These are phyloP conservation scores for Exobasidium rhododendri DNA, from an alignment of 1,284 basidiomycete species.

Conservation along the genomic window DNA sequence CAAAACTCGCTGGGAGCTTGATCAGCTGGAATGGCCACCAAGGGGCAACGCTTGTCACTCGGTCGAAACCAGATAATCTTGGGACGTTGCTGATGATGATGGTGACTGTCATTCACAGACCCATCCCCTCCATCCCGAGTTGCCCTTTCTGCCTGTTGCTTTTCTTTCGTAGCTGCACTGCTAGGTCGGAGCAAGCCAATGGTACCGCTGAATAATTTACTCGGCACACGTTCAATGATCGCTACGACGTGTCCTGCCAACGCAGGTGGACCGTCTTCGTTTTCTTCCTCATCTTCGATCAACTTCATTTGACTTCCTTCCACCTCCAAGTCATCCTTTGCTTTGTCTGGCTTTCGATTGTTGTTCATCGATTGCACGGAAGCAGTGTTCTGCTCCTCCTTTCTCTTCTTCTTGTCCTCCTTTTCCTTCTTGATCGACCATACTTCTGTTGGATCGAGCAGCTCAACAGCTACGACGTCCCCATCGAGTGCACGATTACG, in stretches of 20 bases:
- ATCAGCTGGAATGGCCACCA: conserved; percentile 95
- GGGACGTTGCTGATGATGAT: conserved; percentile 64
- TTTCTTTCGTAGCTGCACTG: conserved; percentile 97
- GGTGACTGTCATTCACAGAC: conserved; percentile 71
- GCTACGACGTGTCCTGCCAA: conserved; percentile 91
- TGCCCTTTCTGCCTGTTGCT: conserved; percentile 94
- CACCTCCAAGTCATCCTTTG: conserved; percentile 99
- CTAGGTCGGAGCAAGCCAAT: conserved; percentile 91
- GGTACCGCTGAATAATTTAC: conserved; percentile 95
- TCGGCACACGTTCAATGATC: conserved; percentile 96
- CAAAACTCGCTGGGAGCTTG: conserved; percentile 96
- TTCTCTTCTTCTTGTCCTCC: conserved; percentile 79
- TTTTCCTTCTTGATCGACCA: conserved; percentile 99
- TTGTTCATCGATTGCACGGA: conserved; percentile 60
- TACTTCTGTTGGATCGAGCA: conserved; percentile 74
- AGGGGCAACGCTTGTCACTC: conserved; percentile 95
- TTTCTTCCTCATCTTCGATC: conserved; percentile 82
- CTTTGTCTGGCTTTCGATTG: conserved; percentile 91
- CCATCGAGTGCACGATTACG: conserved; percentile 97
- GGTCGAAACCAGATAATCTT: conserved; percentile 99
- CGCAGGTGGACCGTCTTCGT: conserved; percentile 68
- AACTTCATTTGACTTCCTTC: conserved; percentile 95
- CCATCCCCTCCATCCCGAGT: conserved; percentile 85
- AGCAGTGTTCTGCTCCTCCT: conserved; percentile 95
- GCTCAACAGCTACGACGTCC: conserved; percentile 96